Evolutionary conservation across 176 grass and related monocot species (phyloP), one percentile per base, ranked within the genome.

Genomic region (Carex littledalei): DNA sequence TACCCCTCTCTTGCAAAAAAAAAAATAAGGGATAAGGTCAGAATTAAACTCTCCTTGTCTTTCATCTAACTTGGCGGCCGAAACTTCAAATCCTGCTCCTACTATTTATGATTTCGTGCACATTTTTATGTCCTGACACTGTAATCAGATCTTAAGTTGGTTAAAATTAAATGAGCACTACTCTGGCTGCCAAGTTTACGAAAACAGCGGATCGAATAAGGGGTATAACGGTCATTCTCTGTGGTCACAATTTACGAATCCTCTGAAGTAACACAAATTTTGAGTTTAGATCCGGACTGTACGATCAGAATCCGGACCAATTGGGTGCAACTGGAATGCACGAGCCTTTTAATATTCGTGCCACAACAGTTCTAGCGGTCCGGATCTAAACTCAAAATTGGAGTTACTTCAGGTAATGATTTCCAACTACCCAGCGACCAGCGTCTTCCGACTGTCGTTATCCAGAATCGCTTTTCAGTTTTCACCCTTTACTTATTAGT

Each of bases 51-150:
- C 7, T 76, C 10, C 20, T 53, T 15, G 16, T 54, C 10, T 15
- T 52, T 76, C 49, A 76, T 29, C 72, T 31, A 29, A 76, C 22
- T 76, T 29, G 26, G 80, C 80, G 80, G 80, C 59, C 62, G 35
- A 62, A 83, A 52, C 67, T 83, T 83, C 80, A 67, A 47, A 67
- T 52, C 12, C 15, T 29, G 7, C 15, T 39, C 12, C 29, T 34
- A 41, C 39, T 83, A 29, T 63, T 63, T 47, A 37, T 82, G 52
- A 54, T 60, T 67, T 67, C 12, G 64, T 35, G 64, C 64, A 34
- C 29, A 15, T 67, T 34, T 16, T 31, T 34, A 67, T 67, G 29
- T 67, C 31, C 29, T 35, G 64, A 31, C 24, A 65, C 62, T 65
- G 24, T 31, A 5, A 65, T 60, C 20, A 11, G 61, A 65, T 22